These are phyloP conservation scores for Boletus coccyginus DNA, from an alignment of 768 basidiomycete species.

Conservation along the genomic window DNA sequence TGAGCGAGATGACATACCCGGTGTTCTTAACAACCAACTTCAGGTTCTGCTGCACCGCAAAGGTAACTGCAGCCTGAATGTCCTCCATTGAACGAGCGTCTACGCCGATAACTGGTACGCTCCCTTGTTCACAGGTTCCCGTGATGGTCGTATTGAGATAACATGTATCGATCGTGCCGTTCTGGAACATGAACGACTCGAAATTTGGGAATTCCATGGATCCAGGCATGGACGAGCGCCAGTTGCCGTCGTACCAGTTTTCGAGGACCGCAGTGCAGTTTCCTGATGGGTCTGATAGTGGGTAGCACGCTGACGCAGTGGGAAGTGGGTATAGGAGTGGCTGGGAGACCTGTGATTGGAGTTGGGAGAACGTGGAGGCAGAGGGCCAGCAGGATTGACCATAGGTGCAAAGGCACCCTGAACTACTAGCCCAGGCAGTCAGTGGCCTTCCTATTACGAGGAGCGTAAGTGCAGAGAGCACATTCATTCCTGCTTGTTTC, in stretches of 20 bases:
- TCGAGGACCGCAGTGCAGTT: constrained; percentile 35
- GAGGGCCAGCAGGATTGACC: constrained; percentile 20
- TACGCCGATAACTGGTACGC: constrained; percentile 25
- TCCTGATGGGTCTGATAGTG: constrained; percentile 25
- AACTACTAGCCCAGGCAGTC: not conserved
- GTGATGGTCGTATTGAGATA: constrained; percentile 33
- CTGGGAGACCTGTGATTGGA: constrained; percentile 16
- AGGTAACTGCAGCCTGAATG: constrained; percentile 25
- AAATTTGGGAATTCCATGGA: constrained; percentile 37
- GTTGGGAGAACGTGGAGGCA: constrained; percentile 8
- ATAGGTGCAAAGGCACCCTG: constrained; percentile 18
- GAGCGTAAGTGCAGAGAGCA: not conserved
- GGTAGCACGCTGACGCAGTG: constrained; percentile 19
- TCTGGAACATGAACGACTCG: constrained; percentile 35
- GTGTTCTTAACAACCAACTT: constrained; percentile 29
- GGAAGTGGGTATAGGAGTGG: constrained; percentile 15
- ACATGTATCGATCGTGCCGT: constrained; percentile 43
- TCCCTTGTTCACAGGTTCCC: constrained; percentile 22
- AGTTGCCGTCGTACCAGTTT: constrained; percentile 34
- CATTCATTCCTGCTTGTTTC: not conserved
- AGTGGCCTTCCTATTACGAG: not conserved
- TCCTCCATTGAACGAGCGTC: constrained; percentile 23
- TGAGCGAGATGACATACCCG: constrained; percentile 14
- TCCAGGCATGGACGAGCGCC: constrained; percentile 42
- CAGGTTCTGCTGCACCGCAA: constrained; percentile 21